Evolutionary conservation across 176 grass and related monocot genomes (phyloP).

Genomic region (Urochloa ruziziensis): DNA sequence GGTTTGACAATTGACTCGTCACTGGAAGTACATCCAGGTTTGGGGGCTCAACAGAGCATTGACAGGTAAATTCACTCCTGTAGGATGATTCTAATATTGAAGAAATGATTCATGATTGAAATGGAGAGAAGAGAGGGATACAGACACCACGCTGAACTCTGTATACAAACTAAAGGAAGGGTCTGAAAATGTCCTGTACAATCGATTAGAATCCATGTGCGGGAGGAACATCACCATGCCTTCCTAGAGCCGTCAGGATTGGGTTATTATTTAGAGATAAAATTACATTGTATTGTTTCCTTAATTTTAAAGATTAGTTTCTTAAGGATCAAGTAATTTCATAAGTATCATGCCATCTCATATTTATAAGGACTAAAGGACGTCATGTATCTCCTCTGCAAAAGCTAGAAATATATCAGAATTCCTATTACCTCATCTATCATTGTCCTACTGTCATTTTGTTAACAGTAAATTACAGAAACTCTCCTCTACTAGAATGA

Average conservation of each 20-base stretch:
- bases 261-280: not conserved
- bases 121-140: not conserved
- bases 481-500: too few species aligned
- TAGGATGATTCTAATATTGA: not conserved
- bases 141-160: not conserved
- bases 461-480: too few species aligned
- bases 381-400: not conserved
- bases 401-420: not conserved
- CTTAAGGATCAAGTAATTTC: not conserved
- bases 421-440: not conserved
- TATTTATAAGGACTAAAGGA: not conserved
- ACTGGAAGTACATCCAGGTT: conserved; percentile 35
- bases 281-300: not conserved
- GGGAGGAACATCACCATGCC: not conserved
- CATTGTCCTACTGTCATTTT: not conserved
- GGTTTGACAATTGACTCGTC: conserved; percentile 29
- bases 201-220: not conserved
- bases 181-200: not conserved
- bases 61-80: conserved; percentile 56
- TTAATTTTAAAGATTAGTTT: not conserved
- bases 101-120: conserved; percentile 24
- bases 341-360: not conserved
- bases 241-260: not conserved
- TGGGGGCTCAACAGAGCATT: conserved; percentile 43
- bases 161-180: not conserved